phyloP scores from a whole-genome alignment of 257 asterid genomes.

The Knoxia roxburghii region DNA sequence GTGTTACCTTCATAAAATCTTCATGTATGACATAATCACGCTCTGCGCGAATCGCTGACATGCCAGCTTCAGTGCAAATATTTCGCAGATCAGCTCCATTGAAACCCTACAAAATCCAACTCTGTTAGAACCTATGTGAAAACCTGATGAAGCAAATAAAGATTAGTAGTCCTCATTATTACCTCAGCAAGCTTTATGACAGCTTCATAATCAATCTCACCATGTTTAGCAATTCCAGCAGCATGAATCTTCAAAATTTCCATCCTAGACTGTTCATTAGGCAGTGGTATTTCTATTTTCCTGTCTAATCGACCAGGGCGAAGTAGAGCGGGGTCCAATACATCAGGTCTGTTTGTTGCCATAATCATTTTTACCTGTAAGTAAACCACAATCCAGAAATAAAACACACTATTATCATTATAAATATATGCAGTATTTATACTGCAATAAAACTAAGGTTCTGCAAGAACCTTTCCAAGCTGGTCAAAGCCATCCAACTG shows the following conservation, averaged over 20 bases:
- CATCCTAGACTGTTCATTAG: slow-evolving; percentile 90
- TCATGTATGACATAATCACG: slow-evolving; percentile 97
- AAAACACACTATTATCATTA: background rate
- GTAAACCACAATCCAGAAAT: background rate
- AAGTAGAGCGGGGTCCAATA: slow-evolving; percentile 94
- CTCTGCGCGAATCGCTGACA: slow-evolving; percentile 93
- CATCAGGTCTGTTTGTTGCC: slow-evolving; percentile 97
- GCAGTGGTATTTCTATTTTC: slow-evolving; percentile 91
- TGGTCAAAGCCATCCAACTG: slow-evolving; percentile 95
- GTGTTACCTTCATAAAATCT: slow-evolving; percentile 87
- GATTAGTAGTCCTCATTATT: slow-evolving; percentile 4
- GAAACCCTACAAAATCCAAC: slow-evolving; percentile 53
- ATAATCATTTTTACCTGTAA: slow-evolving; percentile 88
- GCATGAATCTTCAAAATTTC: slow-evolving; percentile 92
- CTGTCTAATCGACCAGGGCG: slow-evolving; percentile 94
- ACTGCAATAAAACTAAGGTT: slow-evolving; percentile 7
- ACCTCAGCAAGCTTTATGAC: slow-evolving; percentile 96
- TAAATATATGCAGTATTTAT: background rate
- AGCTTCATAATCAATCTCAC: slow-evolving; percentile 95
- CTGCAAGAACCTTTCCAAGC: slow-evolving; percentile 71
- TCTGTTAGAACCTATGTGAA: background rate
- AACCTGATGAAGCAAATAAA: background rate
- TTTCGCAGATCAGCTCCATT: slow-evolving; percentile 95
- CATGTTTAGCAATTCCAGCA: slow-evolving; percentile 93
- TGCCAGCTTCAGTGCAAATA: slow-evolving; percentile 91